Conservation (phyloP, 208 protist genomes). For the Endotrypanum monterogeii region DNA sequence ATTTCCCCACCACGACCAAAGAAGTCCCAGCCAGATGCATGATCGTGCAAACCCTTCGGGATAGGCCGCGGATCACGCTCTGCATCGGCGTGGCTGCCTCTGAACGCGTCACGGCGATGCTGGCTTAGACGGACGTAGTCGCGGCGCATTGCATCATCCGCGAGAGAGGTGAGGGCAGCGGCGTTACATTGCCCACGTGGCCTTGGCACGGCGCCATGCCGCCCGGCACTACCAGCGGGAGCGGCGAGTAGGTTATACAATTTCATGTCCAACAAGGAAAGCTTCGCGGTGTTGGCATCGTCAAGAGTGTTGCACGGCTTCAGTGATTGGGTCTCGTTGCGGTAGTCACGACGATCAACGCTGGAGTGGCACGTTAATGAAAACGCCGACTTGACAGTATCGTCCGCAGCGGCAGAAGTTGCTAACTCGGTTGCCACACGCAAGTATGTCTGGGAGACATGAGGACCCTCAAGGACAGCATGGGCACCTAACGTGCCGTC, state of each 20-base stretch:
- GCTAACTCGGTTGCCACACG: background rate
- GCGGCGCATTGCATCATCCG: constrained; percentile 52
- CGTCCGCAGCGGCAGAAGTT: background rate
- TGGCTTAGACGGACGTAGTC: constrained; percentile 33
- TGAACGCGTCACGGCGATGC: constrained; percentile 30
- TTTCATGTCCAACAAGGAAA: constrained; percentile 19
- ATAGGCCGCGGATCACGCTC: constrained; percentile 73
- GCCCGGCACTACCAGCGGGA: background rate
- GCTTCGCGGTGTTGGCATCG: background rate
- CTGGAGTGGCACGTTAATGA: background rate
- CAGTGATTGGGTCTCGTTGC: background rate
- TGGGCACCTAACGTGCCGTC: background rate
- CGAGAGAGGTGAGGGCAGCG: constrained; percentile 51
- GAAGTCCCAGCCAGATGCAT: constrained; percentile 85
- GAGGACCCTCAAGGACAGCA: constrained; percentile 20
- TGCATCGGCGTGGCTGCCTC: constrained; percentile 35
- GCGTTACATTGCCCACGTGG: constrained; percentile 26
- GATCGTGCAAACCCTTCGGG: constrained; percentile 83
- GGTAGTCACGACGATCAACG: background rate
- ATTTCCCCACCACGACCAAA: constrained; percentile 83
- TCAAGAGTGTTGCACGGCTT: background rate
- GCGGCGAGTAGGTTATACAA: background rate
- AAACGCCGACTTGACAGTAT: background rate
- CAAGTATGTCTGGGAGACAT: background rate
- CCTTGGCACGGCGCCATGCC: constrained; percentile 2